These are phyloP conservation scores for Suillus tomentosus DNA, from an alignment of 768 basidiomycete species.

Conservation along the genomic window DNA sequence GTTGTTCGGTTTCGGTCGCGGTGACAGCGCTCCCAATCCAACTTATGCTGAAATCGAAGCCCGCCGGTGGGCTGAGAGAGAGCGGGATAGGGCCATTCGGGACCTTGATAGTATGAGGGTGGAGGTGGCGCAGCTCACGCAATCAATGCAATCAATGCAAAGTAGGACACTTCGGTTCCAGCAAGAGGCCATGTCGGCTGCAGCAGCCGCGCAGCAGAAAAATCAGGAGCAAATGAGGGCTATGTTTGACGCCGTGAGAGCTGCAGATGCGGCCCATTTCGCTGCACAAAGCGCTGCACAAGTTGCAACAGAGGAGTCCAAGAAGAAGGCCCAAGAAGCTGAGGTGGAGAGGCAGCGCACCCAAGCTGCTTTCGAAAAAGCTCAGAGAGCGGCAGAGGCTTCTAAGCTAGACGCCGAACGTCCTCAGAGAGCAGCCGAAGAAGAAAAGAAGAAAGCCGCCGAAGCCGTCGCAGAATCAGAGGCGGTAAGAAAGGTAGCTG, in stretches of 20 bases:
- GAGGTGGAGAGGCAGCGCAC: conserved; percentile 2
- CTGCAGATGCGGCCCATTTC: background rate
- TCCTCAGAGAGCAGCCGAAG: conserved; percentile 4
- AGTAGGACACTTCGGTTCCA: background rate
- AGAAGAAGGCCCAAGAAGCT: background rate
- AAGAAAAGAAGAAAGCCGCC: conserved; percentile 10
- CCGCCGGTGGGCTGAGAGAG: background rate
- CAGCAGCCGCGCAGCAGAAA: background rate
- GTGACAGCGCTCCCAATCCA: background rate
- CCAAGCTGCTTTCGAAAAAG: background rate
- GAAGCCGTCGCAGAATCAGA: conserved; percentile 6
- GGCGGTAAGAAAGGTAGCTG: background rate
- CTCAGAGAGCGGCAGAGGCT: background rate
- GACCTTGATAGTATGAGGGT: background rate
- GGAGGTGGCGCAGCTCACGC: conserved; percentile 2
- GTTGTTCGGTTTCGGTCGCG: background rate
- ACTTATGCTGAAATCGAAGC: background rate
- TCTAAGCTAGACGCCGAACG: conserved; percentile 4
- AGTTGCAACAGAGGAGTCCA: background rate
- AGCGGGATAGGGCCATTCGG: background rate
- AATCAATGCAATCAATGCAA: background rate
- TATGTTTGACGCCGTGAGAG: conserved; percentile 9
- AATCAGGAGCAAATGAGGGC: background rate
- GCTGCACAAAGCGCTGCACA: conserved; percentile 4
- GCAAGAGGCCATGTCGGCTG: background rate